Percentiles rank a stretch among this genome's conserved stretches.
Conservation (phyloP, 1,284 basidiomycete genomes). For the Coniferiporia sulphurascens region DNA sequence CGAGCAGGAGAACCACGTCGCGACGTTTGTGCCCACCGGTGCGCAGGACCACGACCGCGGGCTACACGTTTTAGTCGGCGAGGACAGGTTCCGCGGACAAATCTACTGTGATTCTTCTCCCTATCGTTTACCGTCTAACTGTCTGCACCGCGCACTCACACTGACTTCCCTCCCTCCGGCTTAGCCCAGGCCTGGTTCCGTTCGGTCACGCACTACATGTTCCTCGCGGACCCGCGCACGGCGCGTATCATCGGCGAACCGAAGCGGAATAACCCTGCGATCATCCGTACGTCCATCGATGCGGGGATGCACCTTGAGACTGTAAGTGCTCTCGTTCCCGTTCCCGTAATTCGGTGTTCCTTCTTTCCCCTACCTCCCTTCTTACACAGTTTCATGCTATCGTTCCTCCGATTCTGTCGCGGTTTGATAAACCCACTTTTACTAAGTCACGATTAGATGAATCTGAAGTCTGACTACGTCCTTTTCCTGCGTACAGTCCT, state of each 20-base stretch:
- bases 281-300: slow-evolving; percentile 28
- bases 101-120: slow-evolving; percentile 33
- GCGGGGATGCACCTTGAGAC: slow-evolving; percentile 32
- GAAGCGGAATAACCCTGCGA: slow-evolving; percentile 32
- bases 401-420: too few species aligned
- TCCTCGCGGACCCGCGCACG: slow-evolving; percentile 46
- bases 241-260: slow-evolving; percentile 45
- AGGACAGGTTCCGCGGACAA: slow-evolving; percentile 42
- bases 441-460: too few species aligned
- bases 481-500: neutral
- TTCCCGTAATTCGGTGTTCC: too few species aligned
- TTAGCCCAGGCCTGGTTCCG: slow-evolving; percentile 43
- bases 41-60: slow-evolving; percentile 48
- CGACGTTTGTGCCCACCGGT: slow-evolving; percentile 35
- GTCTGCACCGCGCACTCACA: neutral
- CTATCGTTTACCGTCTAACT: neutral
- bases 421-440: too few species aligned
- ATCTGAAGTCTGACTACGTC: too few species aligned
- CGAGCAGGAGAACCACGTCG: slow-evolving; percentile 40
- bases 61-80: slow-evolving; percentile 45
- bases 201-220: slow-evolving; percentile 42
- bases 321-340: slow-evolving; percentile 24
- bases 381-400: too few species aligned
- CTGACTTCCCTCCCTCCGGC: neutral
- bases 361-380: too few species aligned